Evolutionary conservation across 2,329 filamentous ascomycete species (phyloP).

Genomic region (Phyllosticta paracitricarpa): DNA sequence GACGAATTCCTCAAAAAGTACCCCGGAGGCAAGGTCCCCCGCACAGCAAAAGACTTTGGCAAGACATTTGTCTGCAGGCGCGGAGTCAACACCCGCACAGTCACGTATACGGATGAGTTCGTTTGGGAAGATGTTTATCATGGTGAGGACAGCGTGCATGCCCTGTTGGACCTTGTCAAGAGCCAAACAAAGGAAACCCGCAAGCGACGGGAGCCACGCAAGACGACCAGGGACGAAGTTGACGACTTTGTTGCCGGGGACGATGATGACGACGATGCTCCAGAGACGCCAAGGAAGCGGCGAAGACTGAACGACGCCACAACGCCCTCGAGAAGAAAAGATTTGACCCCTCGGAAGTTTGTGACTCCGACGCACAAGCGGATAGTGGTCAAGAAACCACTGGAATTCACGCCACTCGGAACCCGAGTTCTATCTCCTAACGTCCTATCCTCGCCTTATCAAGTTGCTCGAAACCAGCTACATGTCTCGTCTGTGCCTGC

Average conservation of each 20-base stretch:
- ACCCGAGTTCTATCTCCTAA: constrained; percentile 74
- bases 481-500: constrained; percentile 90
- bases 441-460: constrained; percentile 76
- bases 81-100: constrained; percentile 79
- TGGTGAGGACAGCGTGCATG: constrained; percentile 55
- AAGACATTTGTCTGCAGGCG: constrained; percentile 85
- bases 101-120: constrained; percentile 87
- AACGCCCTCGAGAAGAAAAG: constrained; percentile 36
- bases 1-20: constrained; percentile 57
- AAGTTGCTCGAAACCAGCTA: constrained; percentile 75
- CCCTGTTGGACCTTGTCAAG: constrained; percentile 58
- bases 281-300: constrained; percentile 37
- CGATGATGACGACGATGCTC: constrained; percentile 32
- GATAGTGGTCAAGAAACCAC: constrained; percentile 70
- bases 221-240: constrained; percentile 25
- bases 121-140: constrained; percentile 77
- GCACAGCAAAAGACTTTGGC: constrained; percentile 62
- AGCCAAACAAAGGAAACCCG: constrained; percentile 63
- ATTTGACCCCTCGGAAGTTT: constrained; percentile 42
- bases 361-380: constrained; percentile 56
- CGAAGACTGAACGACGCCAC: constrained; percentile 36
- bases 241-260: constrained; percentile 33
- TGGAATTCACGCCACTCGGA: constrained; percentile 93
- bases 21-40: constrained; percentile 65
- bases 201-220: constrained; percentile 33